Conservation (phyloP, 768 basidiomycete species). For the Lactifluus pinguis region DNA sequence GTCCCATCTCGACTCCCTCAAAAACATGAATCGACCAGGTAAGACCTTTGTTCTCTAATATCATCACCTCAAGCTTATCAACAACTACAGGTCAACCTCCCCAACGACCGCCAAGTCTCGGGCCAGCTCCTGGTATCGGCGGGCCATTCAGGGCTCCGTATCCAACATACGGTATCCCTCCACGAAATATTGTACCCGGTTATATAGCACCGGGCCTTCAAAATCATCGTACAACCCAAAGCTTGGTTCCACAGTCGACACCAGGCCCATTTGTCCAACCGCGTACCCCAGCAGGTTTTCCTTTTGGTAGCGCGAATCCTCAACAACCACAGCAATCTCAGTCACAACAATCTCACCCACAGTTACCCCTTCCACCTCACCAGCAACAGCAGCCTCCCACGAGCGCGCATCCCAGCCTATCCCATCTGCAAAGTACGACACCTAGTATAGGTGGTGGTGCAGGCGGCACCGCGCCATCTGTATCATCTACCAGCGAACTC, state of each 20-base stretch:
- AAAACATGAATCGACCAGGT: conserved; percentile 31
- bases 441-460: conserved; percentile 21
- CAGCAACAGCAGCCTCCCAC: conserved; percentile 32
- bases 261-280: conserved; percentile 53
- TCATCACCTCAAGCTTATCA: conserved; percentile 3
- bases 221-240: conserved; percentile 53
- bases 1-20: not conserved
- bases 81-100: conserved; percentile 59
- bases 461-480: conserved; percentile 44
- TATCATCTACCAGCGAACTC: conserved; percentile 62
- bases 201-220: conserved; percentile 43
- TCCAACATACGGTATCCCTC: conserved; percentile 51
- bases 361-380: conserved; percentile 35
- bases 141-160: conserved; percentile 53
- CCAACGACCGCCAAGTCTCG: conserved; percentile 69
- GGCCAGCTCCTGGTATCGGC: conserved; percentile 51
- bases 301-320: conserved; percentile 52
- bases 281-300: conserved; percentile 51
- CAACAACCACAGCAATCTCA: conserved; percentile 30
- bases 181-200: conserved; percentile 45
- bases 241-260: conserved; percentile 46
- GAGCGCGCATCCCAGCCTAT: conserved; percentile 45
- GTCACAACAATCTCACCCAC: conserved; percentile 26
- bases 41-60: not conserved
- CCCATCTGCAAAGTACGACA: conserved; percentile 46